Evolutionary conservation across 2,329 filamentous ascomycete species (phyloP), one percentile per base, ranked within the genome.

Genomic region (Colletotrichum trifolii): DNA sequence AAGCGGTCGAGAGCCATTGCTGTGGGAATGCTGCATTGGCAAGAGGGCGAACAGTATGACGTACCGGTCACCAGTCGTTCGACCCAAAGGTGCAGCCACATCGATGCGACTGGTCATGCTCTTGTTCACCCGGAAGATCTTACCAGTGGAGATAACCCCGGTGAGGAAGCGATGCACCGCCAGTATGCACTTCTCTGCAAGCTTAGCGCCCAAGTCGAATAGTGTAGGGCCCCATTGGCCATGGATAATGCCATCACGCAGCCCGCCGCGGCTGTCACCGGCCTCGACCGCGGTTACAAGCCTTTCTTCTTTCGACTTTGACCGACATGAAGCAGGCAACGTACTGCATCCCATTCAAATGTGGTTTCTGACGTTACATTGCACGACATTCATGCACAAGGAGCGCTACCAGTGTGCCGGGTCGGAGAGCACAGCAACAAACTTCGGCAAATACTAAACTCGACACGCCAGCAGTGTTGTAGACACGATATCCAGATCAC

Each of bases 321-420:
- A 39, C 9, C 34, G 43, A 35, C 43, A 11, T 54, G 47, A 33
- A 54, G 38, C 54, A 61, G 50, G 50, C 60, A 53, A 17, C 15
- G 60, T 48, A 53, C 42, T 17, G 25, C 45, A 47, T 48, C 49
- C 54, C 45, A 49, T 39, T 59, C 15, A 6, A 17, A 36, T 11
- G 25, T 54, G 48, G 33, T 38, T 64, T 11, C 34, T 39, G 45
- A 40, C 36, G 60, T 59, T 46, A 49, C 60, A 66, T 64, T 64
- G 59, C 48, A 34, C 45, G 13, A 53, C 25, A 53, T 52, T 71
- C 62, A 73, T 73, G 72, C 71, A 74, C 60, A 70, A 59, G 69
- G 69, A 64, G 72, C 72, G 73, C 71, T 73, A 73, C 74, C 74
- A 70, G 65, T 71, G 67, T 69, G 58, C 70, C 69, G 74, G 74